Evolutionary conservation across 2,329 filamentous ascomycete genomes (phyloP).

Genomic region (Ophiosphaerella herpotricha): DNA sequence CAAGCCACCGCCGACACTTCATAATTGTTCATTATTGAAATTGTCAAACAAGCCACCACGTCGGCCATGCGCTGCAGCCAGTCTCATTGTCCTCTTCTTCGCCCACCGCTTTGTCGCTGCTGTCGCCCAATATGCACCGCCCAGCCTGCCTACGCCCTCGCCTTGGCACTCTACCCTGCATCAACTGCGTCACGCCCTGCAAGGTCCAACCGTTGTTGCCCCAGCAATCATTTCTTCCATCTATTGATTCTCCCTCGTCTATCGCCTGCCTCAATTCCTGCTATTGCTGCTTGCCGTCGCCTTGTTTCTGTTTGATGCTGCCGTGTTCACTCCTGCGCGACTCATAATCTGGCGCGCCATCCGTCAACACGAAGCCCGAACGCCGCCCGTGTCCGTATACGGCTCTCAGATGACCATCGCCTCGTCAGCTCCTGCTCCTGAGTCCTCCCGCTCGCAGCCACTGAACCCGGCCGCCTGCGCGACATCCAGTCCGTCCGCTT

Average conservation of each 20-base stretch:
- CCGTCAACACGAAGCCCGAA: neutral
- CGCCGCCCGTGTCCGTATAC: neutral
- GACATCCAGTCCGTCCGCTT: conserved; percentile 6
- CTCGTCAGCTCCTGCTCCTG: neutral
- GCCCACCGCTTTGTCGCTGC: neutral
- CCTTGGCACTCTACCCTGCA: neutral
- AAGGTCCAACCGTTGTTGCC: neutral
- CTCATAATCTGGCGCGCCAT: neutral
- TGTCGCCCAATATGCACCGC: neutral
- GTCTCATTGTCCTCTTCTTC: neutral
- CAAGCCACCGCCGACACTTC: too few species aligned
- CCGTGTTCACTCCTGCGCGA: too few species aligned
- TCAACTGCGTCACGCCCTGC: neutral
- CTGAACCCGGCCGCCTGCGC: neutral
- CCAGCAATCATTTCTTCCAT: neutral
- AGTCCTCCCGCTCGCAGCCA: neutral
- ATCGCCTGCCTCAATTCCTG: neutral
- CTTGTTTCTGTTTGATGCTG: neutral
- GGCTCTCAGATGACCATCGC: neutral
- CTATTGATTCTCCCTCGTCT: neutral
- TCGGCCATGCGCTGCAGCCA: too few species aligned
- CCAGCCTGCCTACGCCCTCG: neutral
- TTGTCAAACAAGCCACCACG: too few species aligned
- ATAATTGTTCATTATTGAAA: too few species aligned
- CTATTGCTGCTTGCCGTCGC: neutral